These are phyloP conservation scores for Dianthus caryophyllus DNA, from an alignment of 148 eudicot genomes.

Conservation along the genomic window DNA sequence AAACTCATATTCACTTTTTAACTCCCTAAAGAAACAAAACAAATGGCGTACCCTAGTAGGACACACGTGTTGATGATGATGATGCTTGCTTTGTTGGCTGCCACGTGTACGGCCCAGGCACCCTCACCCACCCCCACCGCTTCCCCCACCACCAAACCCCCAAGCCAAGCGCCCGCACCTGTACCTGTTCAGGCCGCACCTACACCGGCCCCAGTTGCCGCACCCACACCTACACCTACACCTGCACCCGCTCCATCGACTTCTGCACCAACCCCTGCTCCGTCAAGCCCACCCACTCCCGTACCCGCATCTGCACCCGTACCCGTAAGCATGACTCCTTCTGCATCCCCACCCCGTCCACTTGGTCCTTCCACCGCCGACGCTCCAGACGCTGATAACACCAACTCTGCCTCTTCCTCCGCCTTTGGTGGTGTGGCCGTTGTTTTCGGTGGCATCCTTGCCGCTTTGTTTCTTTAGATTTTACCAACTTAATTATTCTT, in stretches of 20 bases:
- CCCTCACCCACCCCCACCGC: slow-evolving; percentile 28
- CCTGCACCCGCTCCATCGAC: slow-evolving; percentile 13
- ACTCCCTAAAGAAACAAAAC: background rate
- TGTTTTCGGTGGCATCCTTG: slow-evolving; percentile 27
- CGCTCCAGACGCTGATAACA: background rate
- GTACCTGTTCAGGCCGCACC: background rate
- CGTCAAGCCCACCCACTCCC: too few species aligned
- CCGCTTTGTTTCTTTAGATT: slow-evolving; percentile 24
- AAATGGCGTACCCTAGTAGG: slow-evolving; percentile 22
- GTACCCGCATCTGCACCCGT: slow-evolving; percentile 1
- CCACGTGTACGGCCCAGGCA: slow-evolving; percentile 37
- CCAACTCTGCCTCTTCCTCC: slow-evolving; percentile 21
- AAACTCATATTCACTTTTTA: too few species aligned
- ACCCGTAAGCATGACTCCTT: slow-evolving; percentile 1
- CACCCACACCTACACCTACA: slow-evolving; percentile 17
- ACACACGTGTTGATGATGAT: slow-evolving; percentile 15
- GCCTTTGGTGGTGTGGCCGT: slow-evolving; percentile 22
- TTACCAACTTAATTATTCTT: too few species aligned
- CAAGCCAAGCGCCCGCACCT: slow-evolving; percentile 6
- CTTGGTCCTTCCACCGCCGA: background rate
- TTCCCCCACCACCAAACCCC: slow-evolving; percentile 2
- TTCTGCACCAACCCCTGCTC: slow-evolving; percentile 1
- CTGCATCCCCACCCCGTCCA: background rate
- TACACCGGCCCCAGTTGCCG: background rate
- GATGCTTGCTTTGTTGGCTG: slow-evolving; percentile 26